Conservation (phyloP, 1,139 yeast genomes). For the Scheffersomyces quercinus region DNA sequence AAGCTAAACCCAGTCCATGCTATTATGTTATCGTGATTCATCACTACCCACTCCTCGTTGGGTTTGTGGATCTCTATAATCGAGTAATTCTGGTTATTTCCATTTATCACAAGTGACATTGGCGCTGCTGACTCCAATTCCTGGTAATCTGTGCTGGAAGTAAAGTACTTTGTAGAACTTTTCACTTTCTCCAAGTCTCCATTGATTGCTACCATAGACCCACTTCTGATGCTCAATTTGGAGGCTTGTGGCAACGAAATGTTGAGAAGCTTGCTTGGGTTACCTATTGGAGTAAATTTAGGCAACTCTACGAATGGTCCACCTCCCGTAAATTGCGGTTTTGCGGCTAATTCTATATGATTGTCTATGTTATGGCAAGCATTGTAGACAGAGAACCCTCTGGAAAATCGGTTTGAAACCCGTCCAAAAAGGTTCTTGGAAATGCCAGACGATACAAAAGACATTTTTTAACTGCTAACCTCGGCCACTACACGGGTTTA, state of each 20-base stretch:
- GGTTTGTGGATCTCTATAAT: constrained; percentile 19
- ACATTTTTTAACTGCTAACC: no score
- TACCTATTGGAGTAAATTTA: constrained; percentile 32
- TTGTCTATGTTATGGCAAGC: neutral
- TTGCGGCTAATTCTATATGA: constrained; percentile 3
- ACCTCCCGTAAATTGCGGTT: constrained; percentile 27
- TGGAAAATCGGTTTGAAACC: no score
- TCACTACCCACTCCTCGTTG: constrained; percentile 16
- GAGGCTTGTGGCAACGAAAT: constrained; percentile 39
- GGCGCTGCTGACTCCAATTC: constrained; percentile 24
- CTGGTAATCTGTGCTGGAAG: constrained; percentile 23
- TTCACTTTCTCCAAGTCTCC: constrained; percentile 28
- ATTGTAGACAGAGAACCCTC: no score
- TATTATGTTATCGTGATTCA: constrained; percentile 13
- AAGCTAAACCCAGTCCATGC: constrained; percentile 23
- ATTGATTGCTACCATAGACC: constrained; percentile 35
- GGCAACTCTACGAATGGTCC: constrained; percentile 47
- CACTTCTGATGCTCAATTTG: constrained; percentile 30
- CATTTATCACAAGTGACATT: constrained; percentile 32
- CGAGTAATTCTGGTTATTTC: constrained; percentile 26
- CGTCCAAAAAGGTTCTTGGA: no score
- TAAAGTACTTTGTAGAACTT: constrained; percentile 14
- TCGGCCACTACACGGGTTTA: no score
- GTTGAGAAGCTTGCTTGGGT: constrained; percentile 30
- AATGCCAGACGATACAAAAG: no score